phyloP scores from a whole-genome alignment of 148 eudicot genomes.

The Fagopyrum esculentum region DNA sequence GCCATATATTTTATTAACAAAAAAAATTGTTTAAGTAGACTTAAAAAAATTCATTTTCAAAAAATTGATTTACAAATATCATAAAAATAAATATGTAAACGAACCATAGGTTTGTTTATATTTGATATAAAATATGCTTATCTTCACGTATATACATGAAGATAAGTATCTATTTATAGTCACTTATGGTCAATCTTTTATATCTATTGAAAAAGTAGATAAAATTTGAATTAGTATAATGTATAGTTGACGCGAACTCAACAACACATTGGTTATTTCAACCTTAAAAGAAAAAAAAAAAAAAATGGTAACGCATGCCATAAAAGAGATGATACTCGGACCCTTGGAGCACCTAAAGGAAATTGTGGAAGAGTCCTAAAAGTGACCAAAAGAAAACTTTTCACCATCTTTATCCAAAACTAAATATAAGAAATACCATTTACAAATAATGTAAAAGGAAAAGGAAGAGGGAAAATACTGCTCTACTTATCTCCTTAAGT shows the following conservation, averaged over 20 bases:
- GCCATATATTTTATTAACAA: neutral
- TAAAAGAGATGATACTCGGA: constrained; percentile 8
- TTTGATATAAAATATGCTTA: too few relatives aligned
- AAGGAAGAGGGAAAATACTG: neutral
- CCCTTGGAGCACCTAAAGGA: constrained; percentile 3
- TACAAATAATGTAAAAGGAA: neutral
- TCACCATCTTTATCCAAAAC: neutral
- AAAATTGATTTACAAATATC: neutral
- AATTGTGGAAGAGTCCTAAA: constrained; percentile 3
- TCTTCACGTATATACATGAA: too few relatives aligned
- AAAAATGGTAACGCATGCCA: constrained; percentile 3
- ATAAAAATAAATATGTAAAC: neutral
- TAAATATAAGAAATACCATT: neutral
- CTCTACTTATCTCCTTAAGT: neutral
- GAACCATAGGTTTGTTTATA: too few relatives aligned
- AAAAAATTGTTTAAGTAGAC: neutral
- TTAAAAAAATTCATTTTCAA: neutral
- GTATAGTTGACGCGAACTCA: neutral
- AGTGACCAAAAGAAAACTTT: constrained; percentile 6
- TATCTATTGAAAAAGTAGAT: neutral
- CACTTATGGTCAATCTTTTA: neutral
- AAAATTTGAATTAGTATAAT: neutral
- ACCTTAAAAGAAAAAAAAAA: neutral
- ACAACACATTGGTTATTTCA: neutral
- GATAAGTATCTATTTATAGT: neutral